Evolutionary conservation across 2,329 filamentous ascomycete genomes (phyloP).

Genomic region (Waltergamsia citrina): DNA sequence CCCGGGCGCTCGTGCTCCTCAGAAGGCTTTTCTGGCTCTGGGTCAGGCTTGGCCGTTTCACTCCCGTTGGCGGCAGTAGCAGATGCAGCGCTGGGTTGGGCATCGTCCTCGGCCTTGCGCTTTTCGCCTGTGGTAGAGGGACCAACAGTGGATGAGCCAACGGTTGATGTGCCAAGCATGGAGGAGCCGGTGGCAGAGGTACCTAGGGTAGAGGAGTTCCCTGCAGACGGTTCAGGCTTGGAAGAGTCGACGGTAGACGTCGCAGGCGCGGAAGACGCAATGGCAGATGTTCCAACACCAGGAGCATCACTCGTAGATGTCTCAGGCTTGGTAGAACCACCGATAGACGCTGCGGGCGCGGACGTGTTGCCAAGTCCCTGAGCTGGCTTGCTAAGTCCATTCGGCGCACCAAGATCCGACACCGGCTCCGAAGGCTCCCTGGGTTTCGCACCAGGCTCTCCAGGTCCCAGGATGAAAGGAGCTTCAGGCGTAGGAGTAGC

Average conservation of each 20-base stretch:
- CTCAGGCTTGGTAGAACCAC: too few species aligned
- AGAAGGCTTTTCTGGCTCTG: too few species aligned
- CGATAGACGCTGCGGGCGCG: not conserved
- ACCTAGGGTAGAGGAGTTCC: too few species aligned
- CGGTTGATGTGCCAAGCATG: too few species aligned
- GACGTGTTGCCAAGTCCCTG: not conserved
- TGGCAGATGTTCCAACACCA: too few species aligned
- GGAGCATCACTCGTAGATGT: too few species aligned
- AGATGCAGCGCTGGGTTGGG: slow-evolving; percentile 7
- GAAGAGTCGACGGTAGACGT: too few species aligned
- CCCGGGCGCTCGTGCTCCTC: slow-evolving; percentile 2
- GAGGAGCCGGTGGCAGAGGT: too few species aligned
- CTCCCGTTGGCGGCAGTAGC: slow-evolving; percentile 12
- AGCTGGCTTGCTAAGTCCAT: not conserved
- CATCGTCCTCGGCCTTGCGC: slow-evolving; percentile 28
- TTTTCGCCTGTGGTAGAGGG: slow-evolving; percentile 16
- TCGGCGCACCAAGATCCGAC: not conserved
- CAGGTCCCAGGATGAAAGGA: slow-evolving; percentile 4
- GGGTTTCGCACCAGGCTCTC: not conserved
- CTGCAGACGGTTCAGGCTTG: too few species aligned
- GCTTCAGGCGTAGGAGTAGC: slow-evolving; percentile 10
- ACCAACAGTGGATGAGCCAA: too few species aligned
- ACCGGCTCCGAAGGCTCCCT: slow-evolving; percentile 8
- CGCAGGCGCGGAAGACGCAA: too few species aligned
- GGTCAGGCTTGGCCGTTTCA: slow-evolving; percentile 9